A percentile compares a stretch with the other conserved stretches of the same genome.
phyloP scores from a whole-genome alignment of 306 rosid species.

The Citrullus amarus region DNA sequence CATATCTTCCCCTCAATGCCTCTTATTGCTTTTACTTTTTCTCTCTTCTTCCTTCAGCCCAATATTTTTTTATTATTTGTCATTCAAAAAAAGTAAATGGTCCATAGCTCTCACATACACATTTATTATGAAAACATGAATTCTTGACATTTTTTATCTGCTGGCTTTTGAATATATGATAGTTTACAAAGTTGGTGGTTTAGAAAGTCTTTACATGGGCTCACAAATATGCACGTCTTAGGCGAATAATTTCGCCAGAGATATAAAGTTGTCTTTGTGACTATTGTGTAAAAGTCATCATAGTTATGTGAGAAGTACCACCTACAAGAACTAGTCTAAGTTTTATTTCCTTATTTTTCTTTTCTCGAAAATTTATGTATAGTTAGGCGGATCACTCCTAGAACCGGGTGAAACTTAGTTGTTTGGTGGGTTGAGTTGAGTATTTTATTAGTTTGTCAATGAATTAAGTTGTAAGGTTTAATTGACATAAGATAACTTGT shows the following conservation, averaged over 20 bases:
- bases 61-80: neutral
- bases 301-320: neutral
- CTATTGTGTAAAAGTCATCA: neutral
- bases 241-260: neutral
- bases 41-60: neutral
- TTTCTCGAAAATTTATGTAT: neutral
- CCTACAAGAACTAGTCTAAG: neutral
- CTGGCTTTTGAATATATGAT: neutral
- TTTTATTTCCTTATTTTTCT: neutral
- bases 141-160: neutral
- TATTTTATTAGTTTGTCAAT: neutral
- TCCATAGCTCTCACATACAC: neutral
- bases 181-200: neutral
- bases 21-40: neutral
- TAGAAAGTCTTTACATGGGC: neutral
- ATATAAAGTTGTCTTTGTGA: neutral
- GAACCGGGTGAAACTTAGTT: neutral
- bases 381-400: neutral
- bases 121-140: neutral
- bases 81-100: neutral
- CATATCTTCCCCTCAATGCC: neutral
- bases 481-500: neutral
- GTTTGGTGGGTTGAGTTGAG: neutral
- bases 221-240: neutral
- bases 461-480: neutral